Conservation (phyloP, 495 filamentous ascomycete genomes). For the Aspergillus homomorphus region DNA sequence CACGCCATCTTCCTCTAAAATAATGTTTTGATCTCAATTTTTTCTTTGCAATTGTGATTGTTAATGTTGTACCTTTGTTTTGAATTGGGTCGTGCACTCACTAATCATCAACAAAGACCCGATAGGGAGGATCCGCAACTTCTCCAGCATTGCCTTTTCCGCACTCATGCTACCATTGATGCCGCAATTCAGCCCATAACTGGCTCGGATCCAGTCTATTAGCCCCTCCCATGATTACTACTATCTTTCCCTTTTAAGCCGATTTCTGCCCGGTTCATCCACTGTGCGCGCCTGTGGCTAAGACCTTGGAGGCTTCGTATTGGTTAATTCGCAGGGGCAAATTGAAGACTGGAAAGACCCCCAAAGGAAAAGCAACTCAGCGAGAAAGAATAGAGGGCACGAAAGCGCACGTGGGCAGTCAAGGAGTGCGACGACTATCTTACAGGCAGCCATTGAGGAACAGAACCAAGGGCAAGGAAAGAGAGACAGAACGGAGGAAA, state of each 20-base stretch:
- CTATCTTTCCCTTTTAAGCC: background rate
- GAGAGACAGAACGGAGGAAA: background rate
- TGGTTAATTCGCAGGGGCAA: constrained; percentile 7
- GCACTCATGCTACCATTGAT: constrained; percentile 19
- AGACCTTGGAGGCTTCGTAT: constrained; percentile 3
- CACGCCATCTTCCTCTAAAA: background rate
- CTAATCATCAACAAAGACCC: constrained; percentile 10
- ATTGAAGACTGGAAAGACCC: background rate
- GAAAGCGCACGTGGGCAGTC: background rate
- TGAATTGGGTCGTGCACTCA: constrained; percentile 13
- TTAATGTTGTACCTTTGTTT: constrained; percentile 5
- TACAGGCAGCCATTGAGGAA: background rate
- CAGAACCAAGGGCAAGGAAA: background rate
- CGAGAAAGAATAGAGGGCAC: background rate
- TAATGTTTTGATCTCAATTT: constrained; percentile 5
- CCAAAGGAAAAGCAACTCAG: constrained; percentile 1
- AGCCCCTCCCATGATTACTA: constrained; percentile 12
- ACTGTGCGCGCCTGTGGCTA: background rate
- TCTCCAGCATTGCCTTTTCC: constrained; percentile 20
- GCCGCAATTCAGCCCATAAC: constrained; percentile 15
- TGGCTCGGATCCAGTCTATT: constrained; percentile 14
- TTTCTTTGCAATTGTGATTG: constrained; percentile 2
- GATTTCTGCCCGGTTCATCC: constrained; percentile 5
- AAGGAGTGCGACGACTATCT: background rate
- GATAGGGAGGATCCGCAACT: constrained; percentile 23